Percentiles rank a stretch among this genome's conserved stretches.
These are phyloP conservation scores for Taphrina confusa DNA, from an alignment of 1,139 yeast species.

Conservation along the genomic window DNA sequence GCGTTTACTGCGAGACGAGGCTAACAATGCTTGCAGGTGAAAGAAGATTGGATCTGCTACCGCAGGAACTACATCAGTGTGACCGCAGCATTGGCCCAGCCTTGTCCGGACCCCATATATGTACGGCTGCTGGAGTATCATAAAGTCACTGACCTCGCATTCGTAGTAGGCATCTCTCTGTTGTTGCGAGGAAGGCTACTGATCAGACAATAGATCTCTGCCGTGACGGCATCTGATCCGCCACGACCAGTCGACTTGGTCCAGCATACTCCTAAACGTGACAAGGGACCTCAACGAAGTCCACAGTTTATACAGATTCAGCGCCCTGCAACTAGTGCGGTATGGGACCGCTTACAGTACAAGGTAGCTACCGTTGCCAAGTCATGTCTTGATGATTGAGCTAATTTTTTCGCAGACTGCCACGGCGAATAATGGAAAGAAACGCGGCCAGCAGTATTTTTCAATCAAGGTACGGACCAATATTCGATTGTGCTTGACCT, in stretches of 20 bases:
- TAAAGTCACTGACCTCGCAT: not conserved
- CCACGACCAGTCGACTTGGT: conserved; percentile 29
- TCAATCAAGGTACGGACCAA: conserved; percentile 12
- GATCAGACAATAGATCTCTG: conserved; percentile 7
- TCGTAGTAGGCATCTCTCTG: not conserved
- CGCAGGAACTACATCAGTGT: conserved; percentile 23
- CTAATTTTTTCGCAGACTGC: conserved; percentile 17
- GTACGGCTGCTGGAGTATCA: not conserved
- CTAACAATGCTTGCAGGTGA: not conserved
- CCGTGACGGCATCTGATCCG: conserved; percentile 25
- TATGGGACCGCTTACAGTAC: conserved; percentile 31
- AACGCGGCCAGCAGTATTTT: conserved; percentile 33
- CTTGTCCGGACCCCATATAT: not conserved
- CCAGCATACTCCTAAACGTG: conserved; percentile 35
- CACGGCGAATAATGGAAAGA: conserved; percentile 34
- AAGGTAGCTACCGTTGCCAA: not conserved
- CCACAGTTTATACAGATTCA: conserved; percentile 24
- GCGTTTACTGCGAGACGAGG: not conserved
- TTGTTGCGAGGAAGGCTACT: not conserved
- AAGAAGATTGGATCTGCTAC: conserved; percentile 22
- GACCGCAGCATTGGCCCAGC: not conserved
- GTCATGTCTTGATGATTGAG: not conserved
- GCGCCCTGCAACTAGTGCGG: not conserved
- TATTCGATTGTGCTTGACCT: not conserved
- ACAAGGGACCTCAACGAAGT: conserved; percentile 34